Evolutionary conservation across 2,329 filamentous ascomycete genomes (phyloP).

Genomic region (Xylaria sp.): DNA sequence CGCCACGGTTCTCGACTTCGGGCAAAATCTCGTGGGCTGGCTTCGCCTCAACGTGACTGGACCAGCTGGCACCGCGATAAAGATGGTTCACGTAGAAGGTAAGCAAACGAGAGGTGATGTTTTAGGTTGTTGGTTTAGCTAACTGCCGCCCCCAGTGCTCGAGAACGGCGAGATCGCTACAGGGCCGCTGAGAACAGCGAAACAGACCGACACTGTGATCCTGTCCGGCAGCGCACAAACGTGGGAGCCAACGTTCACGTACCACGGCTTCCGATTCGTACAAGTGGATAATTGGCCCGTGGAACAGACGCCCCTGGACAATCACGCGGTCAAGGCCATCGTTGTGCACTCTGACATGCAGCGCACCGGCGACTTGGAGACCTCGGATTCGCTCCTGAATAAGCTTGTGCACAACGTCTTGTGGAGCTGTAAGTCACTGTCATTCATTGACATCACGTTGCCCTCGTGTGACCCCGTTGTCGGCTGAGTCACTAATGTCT

Average conservation of each 20-base stretch:
- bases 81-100: conserved; percentile 63
- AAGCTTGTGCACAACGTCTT: conserved; percentile 63
- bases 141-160: conserved; percentile 55
- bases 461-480: neutral
- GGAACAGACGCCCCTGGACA: conserved; percentile 44
- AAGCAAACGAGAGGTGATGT: conserved; percentile 4
- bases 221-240: conserved; percentile 59
- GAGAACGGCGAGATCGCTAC: conserved; percentile 54
- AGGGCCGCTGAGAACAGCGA: conserved; percentile 42
- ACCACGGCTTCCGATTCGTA: conserved; percentile 63
- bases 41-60: conserved; percentile 50
- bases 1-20: conserved; percentile 62
- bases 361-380: conserved; percentile 61
- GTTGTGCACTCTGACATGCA: conserved; percentile 65
- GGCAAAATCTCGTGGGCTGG: conserved; percentile 60
- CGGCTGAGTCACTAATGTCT: neutral
- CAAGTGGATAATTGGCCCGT: conserved; percentile 55
- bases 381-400: conserved; percentile 63
- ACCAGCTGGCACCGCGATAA: conserved; percentile 53
- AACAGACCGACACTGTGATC: conserved; percentile 40
- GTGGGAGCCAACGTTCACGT: conserved; percentile 61
- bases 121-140: neutral
- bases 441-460: neutral
- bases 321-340: conserved; percentile 47
- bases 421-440: conserved; percentile 57